A percentile compares a stretch with the other conserved stretches of the same genome.
Evolutionary conservation across 176 grass and related monocot genomes (phyloP).

Genomic region (Carex cristatella): DNA sequence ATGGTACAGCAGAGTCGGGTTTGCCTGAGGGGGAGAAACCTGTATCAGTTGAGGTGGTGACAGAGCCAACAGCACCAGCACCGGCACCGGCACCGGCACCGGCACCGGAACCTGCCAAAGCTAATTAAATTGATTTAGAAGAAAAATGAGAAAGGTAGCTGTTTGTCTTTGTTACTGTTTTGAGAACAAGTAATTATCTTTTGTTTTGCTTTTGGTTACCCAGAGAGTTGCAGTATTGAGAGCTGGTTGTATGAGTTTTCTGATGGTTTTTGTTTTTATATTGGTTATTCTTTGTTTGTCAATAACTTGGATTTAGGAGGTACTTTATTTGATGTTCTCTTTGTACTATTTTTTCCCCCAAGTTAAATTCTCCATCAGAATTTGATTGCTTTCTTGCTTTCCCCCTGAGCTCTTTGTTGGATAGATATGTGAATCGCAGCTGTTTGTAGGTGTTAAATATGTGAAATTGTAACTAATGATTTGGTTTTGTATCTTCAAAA

Average conservation of each 20-base stretch:
- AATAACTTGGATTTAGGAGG: slow-evolving; percentile 26
- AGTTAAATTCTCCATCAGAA: slow-evolving; percentile 4
- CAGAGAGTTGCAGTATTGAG: background rate
- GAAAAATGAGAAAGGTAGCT: background rate
- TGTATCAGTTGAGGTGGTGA: background rate
- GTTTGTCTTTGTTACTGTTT: slow-evolving; percentile 21
- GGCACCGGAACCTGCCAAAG: background rate
- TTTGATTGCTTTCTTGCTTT: background rate
- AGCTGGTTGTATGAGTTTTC: slow-evolving; percentile 6
- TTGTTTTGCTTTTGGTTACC: slow-evolving; percentile 11
- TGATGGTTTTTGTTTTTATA: slow-evolving; percentile 6
- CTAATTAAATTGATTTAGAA: slow-evolving; percentile 5
- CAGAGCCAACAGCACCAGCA: background rate
- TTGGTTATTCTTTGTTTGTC: slow-evolving; percentile 31
- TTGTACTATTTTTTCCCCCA: background rate
- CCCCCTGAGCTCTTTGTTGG: background rate
- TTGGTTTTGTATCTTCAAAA: background rate
- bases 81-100: background rate
- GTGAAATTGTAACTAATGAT: background rate
- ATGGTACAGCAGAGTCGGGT: slow-evolving; percentile 3
- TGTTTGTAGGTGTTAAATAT: background rate
- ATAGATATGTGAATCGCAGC: background rate
- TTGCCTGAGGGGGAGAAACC: background rate
- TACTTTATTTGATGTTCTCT: background rate
- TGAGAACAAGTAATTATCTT: slow-evolving; percentile 17